Evolutionary conservation across 2,329 filamentous ascomycete genomes (phyloP).

Genomic region (Ophiostoma tasmaniense): DNA sequence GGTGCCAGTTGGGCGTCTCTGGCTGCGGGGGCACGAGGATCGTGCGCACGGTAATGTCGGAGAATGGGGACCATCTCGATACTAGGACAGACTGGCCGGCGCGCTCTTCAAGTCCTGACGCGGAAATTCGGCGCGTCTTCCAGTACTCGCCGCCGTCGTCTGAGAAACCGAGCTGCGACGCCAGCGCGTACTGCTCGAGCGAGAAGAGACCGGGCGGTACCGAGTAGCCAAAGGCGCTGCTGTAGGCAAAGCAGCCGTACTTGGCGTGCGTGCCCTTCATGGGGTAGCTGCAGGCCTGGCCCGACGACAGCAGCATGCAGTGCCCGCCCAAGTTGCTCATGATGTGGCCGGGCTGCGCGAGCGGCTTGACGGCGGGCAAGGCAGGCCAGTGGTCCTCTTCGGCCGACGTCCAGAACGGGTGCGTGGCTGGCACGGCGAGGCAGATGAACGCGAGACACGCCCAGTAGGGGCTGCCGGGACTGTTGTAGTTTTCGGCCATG

Average conservation of each 20-base stretch:
- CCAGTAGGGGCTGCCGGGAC: slow-evolving; percentile 67
- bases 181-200: slow-evolving; percentile 67
- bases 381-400: slow-evolving; percentile 52
- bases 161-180: slow-evolving; percentile 66
- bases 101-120: slow-evolving; percentile 23
- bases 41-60: slow-evolving; percentile 57
- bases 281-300: slow-evolving; percentile 74
- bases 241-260: slow-evolving; percentile 73
- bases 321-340: slow-evolving; percentile 63
- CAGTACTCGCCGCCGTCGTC: slow-evolving; percentile 71
- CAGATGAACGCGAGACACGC: slow-evolving; percentile 70
- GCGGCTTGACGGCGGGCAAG: slow-evolving; percentile 50
- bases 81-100: neutral
- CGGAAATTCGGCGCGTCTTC: slow-evolving; percentile 64
- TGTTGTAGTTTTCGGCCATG: slow-evolving; percentile 78
- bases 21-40: slow-evolving; percentile 55
- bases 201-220: slow-evolving; percentile 69
- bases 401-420: slow-evolving; percentile 65
- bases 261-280: slow-evolving; percentile 77
- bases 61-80: slow-evolving; percentile 58
- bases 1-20: slow-evolving; percentile 58
- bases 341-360: slow-evolving; percentile 66
- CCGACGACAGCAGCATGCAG: slow-evolving; percentile 65
- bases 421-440: slow-evolving; percentile 57
- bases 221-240: slow-evolving; percentile 66